Base-by-base conservation (phyloP, 371 early-diverging fungal genomes). In the Syncephalis plumigaleata region DNA sequence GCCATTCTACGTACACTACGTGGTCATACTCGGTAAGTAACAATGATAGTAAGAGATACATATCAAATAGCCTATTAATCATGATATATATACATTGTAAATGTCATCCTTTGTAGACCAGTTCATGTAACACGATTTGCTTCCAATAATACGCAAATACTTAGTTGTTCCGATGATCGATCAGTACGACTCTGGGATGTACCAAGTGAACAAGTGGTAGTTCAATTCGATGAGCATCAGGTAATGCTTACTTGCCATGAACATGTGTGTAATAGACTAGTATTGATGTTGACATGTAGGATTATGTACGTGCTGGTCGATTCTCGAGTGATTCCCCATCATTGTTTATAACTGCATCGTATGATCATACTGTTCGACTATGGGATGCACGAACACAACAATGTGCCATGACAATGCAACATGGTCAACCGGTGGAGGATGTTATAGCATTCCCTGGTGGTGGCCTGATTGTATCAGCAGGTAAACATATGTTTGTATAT, bases 171-270 rank as follows among this genome's bases (percentile, higher is more conserved):
- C 18, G 93, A 93, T 58, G 96, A 95, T 58, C 72, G 72, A 54
- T 84, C 92, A 3, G 88, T 91, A 38, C 70, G 80, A 48, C 55
- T 92, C 44, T 93, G 91, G 92, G 94, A 95, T 59, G 79, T 95
- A 51, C 81, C 94, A 18, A 75, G 79, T 36, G 81, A 87, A 57
- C 61, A 70, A n/a, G 64, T 78, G 11, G 55, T 87, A 18, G 64
- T 67, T 23, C 61, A 69, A n/a, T 87, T 91, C 50, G 68, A 62
- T 9, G 89, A 78, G 20, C 95, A 95, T 62, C 67, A 81, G 20
- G 67, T 63, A 55, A 9, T 46, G 9, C 2, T 11, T 25, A 23
- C 23, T 42, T n/a, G 13, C 9, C 15, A 20, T 24, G 1, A 23
- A 25, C 23, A 40, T 11, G 8, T 25, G 25, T 17, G 8, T 17